phyloP scores from a whole-genome alignment of 1,139 yeast species.

The Yamadazyma buinensis region DNA sequence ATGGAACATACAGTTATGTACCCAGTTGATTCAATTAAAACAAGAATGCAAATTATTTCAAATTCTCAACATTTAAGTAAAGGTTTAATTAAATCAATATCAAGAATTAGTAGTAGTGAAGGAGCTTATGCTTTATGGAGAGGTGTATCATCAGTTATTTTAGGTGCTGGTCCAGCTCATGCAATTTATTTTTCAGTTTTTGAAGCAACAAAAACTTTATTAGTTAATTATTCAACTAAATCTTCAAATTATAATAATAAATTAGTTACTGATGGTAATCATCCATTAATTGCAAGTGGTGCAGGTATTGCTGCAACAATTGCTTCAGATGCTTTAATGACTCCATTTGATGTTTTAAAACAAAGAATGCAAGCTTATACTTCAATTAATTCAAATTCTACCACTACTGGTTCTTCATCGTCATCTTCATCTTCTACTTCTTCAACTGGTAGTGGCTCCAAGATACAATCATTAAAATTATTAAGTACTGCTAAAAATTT shows the following conservation, averaged over 20 bases:
- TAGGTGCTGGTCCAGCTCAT: constrained; percentile 99
- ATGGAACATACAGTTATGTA: constrained; percentile 98
- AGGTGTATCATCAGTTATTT: constrained; percentile 87
- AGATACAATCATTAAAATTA: constrained; percentile 20
- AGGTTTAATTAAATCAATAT: constrained; percentile 55
- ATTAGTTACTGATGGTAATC: constrained; percentile 60
- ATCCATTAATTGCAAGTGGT: constrained; percentile 76
- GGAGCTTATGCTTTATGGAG: constrained; percentile 91
- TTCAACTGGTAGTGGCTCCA: constrained; percentile 5
- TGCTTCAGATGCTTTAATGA: constrained; percentile 94
- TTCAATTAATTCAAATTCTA: constrained; percentile 10
- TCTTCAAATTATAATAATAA: constrained; percentile 15
- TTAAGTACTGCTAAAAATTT: constrained; percentile 44
- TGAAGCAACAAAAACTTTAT: constrained; percentile 71
- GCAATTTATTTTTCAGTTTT: constrained; percentile 97
- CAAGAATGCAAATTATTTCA: constrained; percentile 83
- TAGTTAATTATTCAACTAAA: constrained; percentile 38
- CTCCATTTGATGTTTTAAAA: constrained; percentile 93
- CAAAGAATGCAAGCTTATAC: constrained; percentile 54
- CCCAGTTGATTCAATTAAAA: constrained; percentile 92
- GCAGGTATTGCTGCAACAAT: constrained; percentile 96
- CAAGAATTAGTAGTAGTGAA: constrained; percentile 79
- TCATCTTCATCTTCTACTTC: background rate
- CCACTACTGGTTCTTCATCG: too few relatives aligned
- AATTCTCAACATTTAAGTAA: constrained; percentile 33